phyloP scores from a whole-genome alignment of 208 protist species.

The Leishmania gerbilli region DNA sequence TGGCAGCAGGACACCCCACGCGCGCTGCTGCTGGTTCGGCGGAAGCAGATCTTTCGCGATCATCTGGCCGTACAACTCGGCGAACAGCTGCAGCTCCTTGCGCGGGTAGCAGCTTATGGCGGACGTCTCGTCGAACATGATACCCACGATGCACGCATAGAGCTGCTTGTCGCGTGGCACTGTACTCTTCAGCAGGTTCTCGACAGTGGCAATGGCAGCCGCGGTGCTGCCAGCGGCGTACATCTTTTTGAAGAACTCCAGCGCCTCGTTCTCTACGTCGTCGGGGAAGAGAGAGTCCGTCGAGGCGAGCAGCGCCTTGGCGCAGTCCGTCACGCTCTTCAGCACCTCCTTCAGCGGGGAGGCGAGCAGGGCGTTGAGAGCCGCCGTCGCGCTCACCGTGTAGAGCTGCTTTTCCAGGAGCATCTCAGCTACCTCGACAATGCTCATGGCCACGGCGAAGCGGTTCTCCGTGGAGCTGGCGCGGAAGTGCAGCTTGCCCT shows the following conservation, averaged over 20 bases:
- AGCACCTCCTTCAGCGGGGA: constrained; percentile 84
- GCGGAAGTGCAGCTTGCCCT: constrained; percentile 83
- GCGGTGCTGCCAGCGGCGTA: constrained; percentile 66
- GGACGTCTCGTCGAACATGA: constrained; percentile 85
- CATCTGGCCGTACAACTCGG: constrained; percentile 84
- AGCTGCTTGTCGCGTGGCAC: constrained; percentile 78
- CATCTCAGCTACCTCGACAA: constrained; percentile 87
- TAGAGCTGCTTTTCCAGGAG: constrained; percentile 81
- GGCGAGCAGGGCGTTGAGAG: constrained; percentile 73
- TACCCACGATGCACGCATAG: constrained; percentile 84
- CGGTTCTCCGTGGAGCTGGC: constrained; percentile 85
- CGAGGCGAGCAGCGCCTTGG: constrained; percentile 65
- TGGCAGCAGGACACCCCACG: constrained; percentile 89
- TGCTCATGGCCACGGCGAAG: constrained; percentile 83
- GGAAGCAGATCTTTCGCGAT: constrained; percentile 79
- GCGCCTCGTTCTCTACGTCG: constrained; percentile 86
- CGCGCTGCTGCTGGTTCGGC: constrained; percentile 73
- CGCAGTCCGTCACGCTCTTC: constrained; percentile 72
- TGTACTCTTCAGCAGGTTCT: constrained; percentile 61
- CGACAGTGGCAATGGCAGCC: constrained; percentile 58
- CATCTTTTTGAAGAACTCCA: constrained; percentile 85
- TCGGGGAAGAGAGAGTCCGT: constrained; percentile 81
- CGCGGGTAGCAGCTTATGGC: constrained; percentile 76
- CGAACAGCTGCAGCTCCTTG: constrained; percentile 85
- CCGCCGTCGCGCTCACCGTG: constrained; percentile 77